Evolutionary conservation across 2,329 filamentous ascomycete species (phyloP).

Genomic region (Paramyrothecium roridum): DNA sequence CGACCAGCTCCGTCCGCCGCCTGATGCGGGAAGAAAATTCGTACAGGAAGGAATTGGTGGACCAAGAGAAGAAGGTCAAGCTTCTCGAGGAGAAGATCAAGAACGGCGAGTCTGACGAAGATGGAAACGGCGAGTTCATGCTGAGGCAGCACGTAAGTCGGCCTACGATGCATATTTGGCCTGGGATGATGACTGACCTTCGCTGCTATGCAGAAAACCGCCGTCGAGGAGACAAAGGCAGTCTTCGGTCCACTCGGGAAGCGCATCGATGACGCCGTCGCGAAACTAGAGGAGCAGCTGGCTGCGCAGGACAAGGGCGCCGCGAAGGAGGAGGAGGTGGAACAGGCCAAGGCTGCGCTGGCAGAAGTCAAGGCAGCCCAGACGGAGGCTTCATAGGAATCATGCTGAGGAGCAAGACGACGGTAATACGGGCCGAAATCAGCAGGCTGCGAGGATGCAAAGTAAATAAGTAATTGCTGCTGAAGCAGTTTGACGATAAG

Average conservation of each 20-base stretch:
- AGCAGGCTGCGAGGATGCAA: not conserved
- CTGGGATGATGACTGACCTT: no score
- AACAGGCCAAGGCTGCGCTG: conserved; percentile 53
- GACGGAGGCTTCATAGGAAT: conserved; percentile 4
- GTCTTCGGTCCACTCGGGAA: conserved; percentile 71
- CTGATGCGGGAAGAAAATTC: conserved; percentile 88
- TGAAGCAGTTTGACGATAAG: no score
- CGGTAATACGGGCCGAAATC: not conserved
- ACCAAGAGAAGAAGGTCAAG: conserved; percentile 70
- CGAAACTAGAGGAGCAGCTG: conserved; percentile 72
- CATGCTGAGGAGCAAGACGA: not conserved
- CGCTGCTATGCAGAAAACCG: conserved; percentile 57
- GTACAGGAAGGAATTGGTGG: conserved; percentile 80
- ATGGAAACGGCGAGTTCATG: conserved; percentile 73
- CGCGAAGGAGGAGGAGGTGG: conserved; percentile 45
- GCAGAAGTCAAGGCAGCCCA: conserved; percentile 40
- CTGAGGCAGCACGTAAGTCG: conserved; percentile 79
- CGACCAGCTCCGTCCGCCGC: conserved; percentile 74
- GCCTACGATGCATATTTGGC: no score
- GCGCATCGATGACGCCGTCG: conserved; percentile 69
- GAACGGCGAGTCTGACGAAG: conserved; percentile 48
- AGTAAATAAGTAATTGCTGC: not conserved
- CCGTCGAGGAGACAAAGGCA: conserved; percentile 81
- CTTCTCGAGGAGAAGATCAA: conserved; percentile 62
- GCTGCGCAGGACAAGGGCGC: conserved; percentile 56